Percentiles rank a stretch among this genome's conserved stretches.
Evolutionary conservation across 805 yeast genomes (phyloP).

Genomic region (Wickerhamomyces pijperi): DNA sequence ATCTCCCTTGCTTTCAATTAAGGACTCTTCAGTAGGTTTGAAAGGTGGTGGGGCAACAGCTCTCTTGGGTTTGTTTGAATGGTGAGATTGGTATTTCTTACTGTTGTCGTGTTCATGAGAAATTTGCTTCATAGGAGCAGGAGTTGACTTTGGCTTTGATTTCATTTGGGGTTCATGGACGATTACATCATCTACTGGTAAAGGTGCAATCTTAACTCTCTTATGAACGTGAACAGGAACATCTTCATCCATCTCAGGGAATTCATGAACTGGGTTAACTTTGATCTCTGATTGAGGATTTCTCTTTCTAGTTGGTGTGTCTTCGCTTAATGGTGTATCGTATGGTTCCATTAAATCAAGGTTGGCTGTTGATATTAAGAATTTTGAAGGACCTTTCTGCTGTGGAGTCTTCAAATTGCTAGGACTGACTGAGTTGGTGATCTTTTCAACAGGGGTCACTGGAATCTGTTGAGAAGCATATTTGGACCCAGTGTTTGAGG

Average conservation of each 20-base stretch:
- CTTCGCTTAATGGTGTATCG: constrained; percentile 4
- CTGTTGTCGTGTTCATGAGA: no score
- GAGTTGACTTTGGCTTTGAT: not conserved
- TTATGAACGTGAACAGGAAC: not conserved
- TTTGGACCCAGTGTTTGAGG: no score
- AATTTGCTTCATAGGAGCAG: no score
- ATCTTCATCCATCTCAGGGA: not conserved
- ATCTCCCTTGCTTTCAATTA: constrained; percentile 4
- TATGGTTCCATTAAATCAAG: constrained; percentile 2
- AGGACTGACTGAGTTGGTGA: constrained; percentile 2
- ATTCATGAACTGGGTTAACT: not conserved
- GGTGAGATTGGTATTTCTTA: no score
- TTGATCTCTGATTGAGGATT: not conserved
- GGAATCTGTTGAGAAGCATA: constrained; percentile 3
- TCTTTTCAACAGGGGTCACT: constrained; percentile 10
- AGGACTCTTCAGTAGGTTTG: constrained; percentile 2
- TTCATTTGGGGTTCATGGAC: constrained; percentile 4
- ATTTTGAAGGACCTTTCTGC: constrained; percentile 9
- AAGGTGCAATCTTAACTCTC: constrained; percentile 1
- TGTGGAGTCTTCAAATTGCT: constrained; percentile 5
- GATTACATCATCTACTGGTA: constrained; percentile 1
- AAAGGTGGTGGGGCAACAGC: constrained; percentile 7
- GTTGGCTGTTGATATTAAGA: constrained; percentile 9
- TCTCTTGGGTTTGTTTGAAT: not conserved
- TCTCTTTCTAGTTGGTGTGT: constrained; percentile 11